Base-by-base conservation (phyloP, 225 moss, liverwort and hornwort genomes). In the Polytrichum commune region DNA sequence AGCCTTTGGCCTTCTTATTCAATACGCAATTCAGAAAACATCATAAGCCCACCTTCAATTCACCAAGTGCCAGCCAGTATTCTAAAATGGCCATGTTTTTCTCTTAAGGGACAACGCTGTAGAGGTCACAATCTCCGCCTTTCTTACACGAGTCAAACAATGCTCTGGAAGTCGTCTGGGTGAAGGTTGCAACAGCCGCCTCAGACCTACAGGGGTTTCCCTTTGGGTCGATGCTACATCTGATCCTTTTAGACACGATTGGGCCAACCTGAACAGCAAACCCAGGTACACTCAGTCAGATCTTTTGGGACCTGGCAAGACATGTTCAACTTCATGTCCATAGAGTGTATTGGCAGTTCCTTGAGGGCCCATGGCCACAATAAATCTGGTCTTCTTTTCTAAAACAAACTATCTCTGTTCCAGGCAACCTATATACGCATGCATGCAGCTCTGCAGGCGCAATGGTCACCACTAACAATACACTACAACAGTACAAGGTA, bases 151-250 rank as follows among this genome's bases (percentile, higher is more conserved):
- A 32, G 77, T 85, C 58, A 91, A 74, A 64, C 73, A 82, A 53
- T 74, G 82, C 64, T 76, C 72, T 72, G 74, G 63, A 18, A 75
- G 78, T 33, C 76, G 72, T 75, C 62, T 82, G 63, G 90, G 92
- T 28, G 86, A 92, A 23, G 68, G 65, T 28, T 90, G 92, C 78
- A 91, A 89, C 32, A 92, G 92, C 55, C 86, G 90, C 64, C 88
- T 79, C 68, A 92, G 88, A 30, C 92, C 94, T 54, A 79, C 90
- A 66, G 71, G 76, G 66, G 65, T 78, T 68, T 83, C 80, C 64
- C 66, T 78, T 75, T 63, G 82, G 77, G 62, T 75, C 61, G 55
- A 79, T 65, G 77, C 81, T 75, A 73, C 67, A 76, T 91, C 82
- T 65, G 77, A 76, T 68, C 76, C 77, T 82, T 72, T 80, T 57